phyloP scores from a whole-genome alignment of 1,284 basidiomycete species.

The Papiliotrema flavescens region DNA sequence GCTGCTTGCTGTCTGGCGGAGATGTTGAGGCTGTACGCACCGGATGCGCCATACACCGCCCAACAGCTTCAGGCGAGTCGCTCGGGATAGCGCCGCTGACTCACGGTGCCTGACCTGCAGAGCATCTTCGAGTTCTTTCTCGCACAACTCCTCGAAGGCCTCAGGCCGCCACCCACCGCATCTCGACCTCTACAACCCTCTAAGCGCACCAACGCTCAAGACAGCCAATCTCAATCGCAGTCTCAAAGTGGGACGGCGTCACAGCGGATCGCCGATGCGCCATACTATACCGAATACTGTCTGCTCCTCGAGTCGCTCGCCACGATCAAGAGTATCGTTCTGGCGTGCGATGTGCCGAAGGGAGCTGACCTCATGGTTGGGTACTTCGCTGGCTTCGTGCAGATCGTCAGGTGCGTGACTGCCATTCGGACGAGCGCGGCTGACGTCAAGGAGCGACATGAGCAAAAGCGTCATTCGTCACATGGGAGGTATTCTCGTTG shows the following conservation, averaged over 20 bases:
- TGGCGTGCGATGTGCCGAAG: conserved; percentile 84
- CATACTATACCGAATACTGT: conserved; percentile 85
- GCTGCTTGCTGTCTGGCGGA: conserved; percentile 93
- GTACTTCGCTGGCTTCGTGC: conserved; percentile 79
- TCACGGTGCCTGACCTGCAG: conserved; percentile 44
- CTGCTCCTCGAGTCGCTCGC: conserved; percentile 88
- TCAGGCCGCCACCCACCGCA: conserved; percentile 58
- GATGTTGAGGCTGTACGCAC: conserved; percentile 87
- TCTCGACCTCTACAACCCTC: conserved; percentile 25
- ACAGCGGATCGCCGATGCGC: conserved; percentile 48
- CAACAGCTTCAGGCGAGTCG: conserved; percentile 62
- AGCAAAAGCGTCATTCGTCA: conserved; percentile 86
- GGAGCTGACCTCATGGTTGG: conserved; percentile 80
- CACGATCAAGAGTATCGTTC: conserved; percentile 88
- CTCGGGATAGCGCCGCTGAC: background rate
- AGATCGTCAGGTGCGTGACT: conserved; percentile 58
- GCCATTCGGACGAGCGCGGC: too few species aligned
- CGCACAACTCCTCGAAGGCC: conserved; percentile 69
- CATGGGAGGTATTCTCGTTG: conserved; percentile 81
- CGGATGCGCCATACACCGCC: conserved; percentile 91
- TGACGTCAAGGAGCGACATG: conserved; percentile 58
- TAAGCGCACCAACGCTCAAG: conserved; percentile 19
- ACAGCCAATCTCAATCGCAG: conserved; percentile 13
- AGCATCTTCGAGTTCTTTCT: conserved; percentile 96
- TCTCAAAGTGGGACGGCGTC: conserved; percentile 46